Evolutionary conservation across 768 basidiomycete genomes (phyloP).

Genomic region (Gymnopilus junonius): DNA sequence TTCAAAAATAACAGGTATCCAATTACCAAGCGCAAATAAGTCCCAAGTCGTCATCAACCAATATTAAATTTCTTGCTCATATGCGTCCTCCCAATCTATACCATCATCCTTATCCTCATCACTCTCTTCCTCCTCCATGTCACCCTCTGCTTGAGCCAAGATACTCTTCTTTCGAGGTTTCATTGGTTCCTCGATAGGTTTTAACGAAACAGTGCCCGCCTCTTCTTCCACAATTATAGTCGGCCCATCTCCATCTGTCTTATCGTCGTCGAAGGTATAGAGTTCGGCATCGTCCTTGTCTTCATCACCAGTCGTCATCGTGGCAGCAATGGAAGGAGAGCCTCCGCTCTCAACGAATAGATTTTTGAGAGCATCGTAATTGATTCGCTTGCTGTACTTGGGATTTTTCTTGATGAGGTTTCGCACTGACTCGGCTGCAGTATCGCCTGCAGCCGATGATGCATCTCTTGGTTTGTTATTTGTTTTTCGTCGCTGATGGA

Average conservation of each 20-base stretch:
- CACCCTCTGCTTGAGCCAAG: conserved; percentile 28
- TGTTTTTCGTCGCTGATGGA: conserved; percentile 68
- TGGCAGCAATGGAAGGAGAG: conserved; percentile 29
- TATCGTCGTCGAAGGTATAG: conserved; percentile 45
- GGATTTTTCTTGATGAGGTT: conserved; percentile 84
- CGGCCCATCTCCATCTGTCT: conserved; percentile 27
- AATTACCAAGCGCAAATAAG: background rate
- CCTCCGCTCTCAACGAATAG: conserved; percentile 63
- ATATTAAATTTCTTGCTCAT: conserved; percentile 71
- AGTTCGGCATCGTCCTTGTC: conserved; percentile 50
- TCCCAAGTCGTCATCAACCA: background rate
- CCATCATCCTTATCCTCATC: conserved; percentile 58
- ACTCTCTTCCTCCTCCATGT: conserved; percentile 49
- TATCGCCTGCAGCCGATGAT: conserved; percentile 67
- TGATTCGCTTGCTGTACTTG: conserved; percentile 91
- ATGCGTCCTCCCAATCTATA: conserved; percentile 48
- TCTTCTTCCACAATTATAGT: conserved; percentile 53
- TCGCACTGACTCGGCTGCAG: conserved; percentile 77
- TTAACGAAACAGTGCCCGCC: conserved; percentile 37
- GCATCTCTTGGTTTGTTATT: conserved; percentile 70
- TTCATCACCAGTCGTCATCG: conserved; percentile 39
- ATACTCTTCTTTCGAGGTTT: conserved; percentile 27
- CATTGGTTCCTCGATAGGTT: conserved; percentile 21
- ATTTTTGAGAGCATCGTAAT: conserved; percentile 86
- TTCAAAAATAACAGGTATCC: background rate